Percentiles rank a stretch among this genome's conserved stretches.
phyloP scores from a whole-genome alignment of 2,329 filamentous ascomycete genomes.

The Teratosphaeria epicoccoides region DNA sequence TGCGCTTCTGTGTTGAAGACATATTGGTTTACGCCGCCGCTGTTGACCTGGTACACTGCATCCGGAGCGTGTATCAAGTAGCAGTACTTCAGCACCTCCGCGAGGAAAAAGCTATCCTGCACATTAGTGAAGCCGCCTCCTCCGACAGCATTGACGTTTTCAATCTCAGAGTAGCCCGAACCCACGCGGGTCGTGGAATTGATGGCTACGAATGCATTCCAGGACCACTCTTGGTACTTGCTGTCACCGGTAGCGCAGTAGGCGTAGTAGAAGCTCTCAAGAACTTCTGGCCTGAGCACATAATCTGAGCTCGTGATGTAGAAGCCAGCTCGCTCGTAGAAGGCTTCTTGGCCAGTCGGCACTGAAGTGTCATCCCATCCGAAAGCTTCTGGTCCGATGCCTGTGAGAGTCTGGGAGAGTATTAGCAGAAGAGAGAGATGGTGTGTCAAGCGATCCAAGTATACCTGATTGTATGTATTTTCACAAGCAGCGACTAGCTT shows the following conservation, averaged over 20 bases:
- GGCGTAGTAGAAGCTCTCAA: slow-evolving; percentile 80
- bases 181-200: slow-evolving; percentile 51
- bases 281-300: slow-evolving; percentile 65
- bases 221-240: slow-evolving; percentile 75
- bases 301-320: slow-evolving; percentile 55
- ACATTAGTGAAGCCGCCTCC: slow-evolving; percentile 57
- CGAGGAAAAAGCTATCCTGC: slow-evolving; percentile 82
- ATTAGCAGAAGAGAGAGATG: not conserved
- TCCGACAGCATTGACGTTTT: slow-evolving; percentile 51
- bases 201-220: slow-evolving; percentile 64
- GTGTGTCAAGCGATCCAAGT: not conserved
- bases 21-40: not conserved
- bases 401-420: slow-evolving; percentile 45
- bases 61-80: not conserved
- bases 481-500: slow-evolving; percentile 58
- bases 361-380: slow-evolving; percentile 28
- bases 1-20: slow-evolving; percentile 37
- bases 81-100: slow-evolving; percentile 72
- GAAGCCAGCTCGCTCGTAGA: slow-evolving; percentile 61
- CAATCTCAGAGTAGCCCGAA: slow-evolving; percentile 56
- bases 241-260: slow-evolving; percentile 65
- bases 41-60: not conserved
- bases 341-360: slow-evolving; percentile 34
- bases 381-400: slow-evolving; percentile 62
- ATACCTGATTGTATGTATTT: slow-evolving; percentile 49